Evolutionary conservation across 2,329 filamentous ascomycete genomes (phyloP).

Genomic region (Penicillium sp.): DNA sequence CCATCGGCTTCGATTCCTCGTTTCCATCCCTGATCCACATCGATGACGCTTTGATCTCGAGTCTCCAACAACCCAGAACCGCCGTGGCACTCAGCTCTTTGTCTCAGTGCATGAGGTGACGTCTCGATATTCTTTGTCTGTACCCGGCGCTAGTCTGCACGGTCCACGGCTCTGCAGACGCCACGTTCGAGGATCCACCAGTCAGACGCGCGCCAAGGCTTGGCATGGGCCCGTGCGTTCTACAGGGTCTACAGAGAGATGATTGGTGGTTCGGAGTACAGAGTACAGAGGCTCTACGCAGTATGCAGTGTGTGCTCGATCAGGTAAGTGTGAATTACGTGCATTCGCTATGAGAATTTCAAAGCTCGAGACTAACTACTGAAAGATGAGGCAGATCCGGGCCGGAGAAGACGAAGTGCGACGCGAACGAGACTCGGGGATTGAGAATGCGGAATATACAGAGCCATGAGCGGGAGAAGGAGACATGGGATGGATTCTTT

Average conservation of each 20-base stretch:
- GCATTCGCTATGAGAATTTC: constrained; percentile 9
- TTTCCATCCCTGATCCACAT: too few species aligned
- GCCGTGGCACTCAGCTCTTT: neutral
- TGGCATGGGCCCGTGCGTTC: neutral
- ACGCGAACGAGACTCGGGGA: neutral
- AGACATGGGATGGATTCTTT: constrained; percentile 10
- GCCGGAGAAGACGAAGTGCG: neutral
- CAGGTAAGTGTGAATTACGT: neutral
- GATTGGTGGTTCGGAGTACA: neutral
- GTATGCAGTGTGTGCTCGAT: neutral
- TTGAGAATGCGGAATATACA: constrained; percentile 7
- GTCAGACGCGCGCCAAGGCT: neutral
- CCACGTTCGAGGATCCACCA: neutral
- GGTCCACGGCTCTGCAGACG: constrained; percentile 3
- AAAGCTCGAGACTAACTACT: constrained; percentile 7
- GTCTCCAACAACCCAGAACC: neutral
- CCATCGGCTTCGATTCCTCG: neutral
- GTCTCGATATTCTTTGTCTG: constrained; percentile 8
- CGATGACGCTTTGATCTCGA: neutral
- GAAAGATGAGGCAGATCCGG: neutral
- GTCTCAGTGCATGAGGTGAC: constrained; percentile 3
- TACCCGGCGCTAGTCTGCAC: neutral
- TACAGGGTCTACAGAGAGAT: neutral
- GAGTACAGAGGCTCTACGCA: too few species aligned
- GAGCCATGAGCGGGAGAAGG: neutral